phyloP scores from a whole-genome alignment of 1,284 basidiomycete genomes.

The Malassezia vespertilionis region DNA sequence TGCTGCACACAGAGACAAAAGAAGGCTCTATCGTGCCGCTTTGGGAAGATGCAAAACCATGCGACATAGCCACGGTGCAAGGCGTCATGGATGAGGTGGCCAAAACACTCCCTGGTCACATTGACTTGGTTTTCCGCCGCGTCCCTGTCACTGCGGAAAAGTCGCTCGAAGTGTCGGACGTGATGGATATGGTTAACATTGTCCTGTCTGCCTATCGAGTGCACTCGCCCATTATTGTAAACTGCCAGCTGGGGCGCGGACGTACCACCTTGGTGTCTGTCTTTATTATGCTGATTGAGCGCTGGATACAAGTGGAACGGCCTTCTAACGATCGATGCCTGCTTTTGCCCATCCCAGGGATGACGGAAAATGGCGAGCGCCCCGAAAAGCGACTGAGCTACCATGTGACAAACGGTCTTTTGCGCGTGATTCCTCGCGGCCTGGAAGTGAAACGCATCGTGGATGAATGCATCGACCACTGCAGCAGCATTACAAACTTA shows the following conservation, averaged over 20 bases:
- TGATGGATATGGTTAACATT: conserved; percentile 60
- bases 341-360: neutral
- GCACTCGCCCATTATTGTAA: conserved; percentile 72
- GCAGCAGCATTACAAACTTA: conserved; percentile 63
- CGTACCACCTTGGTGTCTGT: conserved; percentile 81
- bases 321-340: conserved; percentile 1
- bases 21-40: conserved; percentile 84
- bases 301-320: conserved; percentile 6
- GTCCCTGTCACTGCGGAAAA: conserved; percentile 74
- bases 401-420: conserved; percentile 63
- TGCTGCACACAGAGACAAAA: conserved; percentile 78
- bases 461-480: conserved; percentile 82
- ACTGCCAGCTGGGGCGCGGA: conserved; percentile 92
- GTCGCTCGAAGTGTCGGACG: conserved; percentile 47
- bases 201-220: conserved; percentile 64
- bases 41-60: conserved; percentile 79
- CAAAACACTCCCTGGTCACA: conserved; percentile 33
- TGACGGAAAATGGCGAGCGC: neutral
- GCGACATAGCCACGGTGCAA: conserved; percentile 71
- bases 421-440: conserved; percentile 85
- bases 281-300: conserved; percentile 58
- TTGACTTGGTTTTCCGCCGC: conserved; percentile 67
- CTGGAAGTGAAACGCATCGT: conserved; percentile 73
- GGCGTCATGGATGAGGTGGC: conserved; percentile 63
- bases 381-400: conserved; percentile 22